Evolutionary conservation across 441 rosid genomes (phyloP), one percentile per base, ranked within the genome.

Genomic region (Populus hybrid): DNA sequence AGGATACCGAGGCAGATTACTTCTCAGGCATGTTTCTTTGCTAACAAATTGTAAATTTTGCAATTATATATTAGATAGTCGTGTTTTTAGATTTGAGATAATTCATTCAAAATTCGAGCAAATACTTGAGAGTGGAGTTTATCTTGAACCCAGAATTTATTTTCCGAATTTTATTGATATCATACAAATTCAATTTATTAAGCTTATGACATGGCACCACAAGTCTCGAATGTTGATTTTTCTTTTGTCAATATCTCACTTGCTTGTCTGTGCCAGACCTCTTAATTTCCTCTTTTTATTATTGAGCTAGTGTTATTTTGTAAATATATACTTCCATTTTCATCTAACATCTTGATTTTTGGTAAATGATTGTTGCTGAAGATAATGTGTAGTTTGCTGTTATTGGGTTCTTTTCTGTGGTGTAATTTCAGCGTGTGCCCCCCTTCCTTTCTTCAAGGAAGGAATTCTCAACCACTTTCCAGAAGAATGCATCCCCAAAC

Each of bases 1-100:
- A 90, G 90, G 77, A 68, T 86, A 70, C 90, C 87, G 9, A 82
- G 89, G 83, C 86, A 79, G 80, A 70, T 83, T 84, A 79, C 74
- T 26, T 74, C 88, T 81, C 89, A 85, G 93, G 98, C 85, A 81
- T 72, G 87, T 81, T 9, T 80, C 35, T 50, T 71, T 21, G 40
- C 59, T 65, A 3, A 19, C 67, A 23, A 16, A 30, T 66, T 68
- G 14, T 19, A 3, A n/a, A 68, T 32, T 42, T 35, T 36, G 21
- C 0, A 10, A 16, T 50, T 59, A 5, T 42, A 7, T 6, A 59
- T 26, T 21, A 16, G 67, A 12, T 18, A 35, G 42, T 59, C 30
- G 42, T 14, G 71, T 4, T 12, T 50, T 26, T 67, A 14, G 72
- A 11, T 21, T 28, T 67, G 28, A 46, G 9, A 61, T 9, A 66